A percentile compares a stretch with the other conserved stretches of the same genome.
Conservation (phyloP, 805 yeast genomes). For the Saccharomycopsis sp. region DNA sequence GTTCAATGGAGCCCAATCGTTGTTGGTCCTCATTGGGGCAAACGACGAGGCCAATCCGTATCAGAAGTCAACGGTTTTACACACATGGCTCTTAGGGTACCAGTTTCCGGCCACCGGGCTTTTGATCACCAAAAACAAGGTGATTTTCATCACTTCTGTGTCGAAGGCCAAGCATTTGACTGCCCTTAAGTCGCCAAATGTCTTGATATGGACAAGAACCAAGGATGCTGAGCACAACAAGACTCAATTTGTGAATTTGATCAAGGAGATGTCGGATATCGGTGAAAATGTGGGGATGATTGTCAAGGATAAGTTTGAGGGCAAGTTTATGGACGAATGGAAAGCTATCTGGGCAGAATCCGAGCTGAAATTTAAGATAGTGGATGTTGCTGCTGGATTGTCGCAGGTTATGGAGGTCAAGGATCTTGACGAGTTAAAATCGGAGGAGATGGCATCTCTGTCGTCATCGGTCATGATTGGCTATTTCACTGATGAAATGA, state of each 20-base stretch:
- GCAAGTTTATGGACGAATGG: slow-evolving; percentile 86
- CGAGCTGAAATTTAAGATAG: slow-evolving; percentile 32
- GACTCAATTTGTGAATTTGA: slow-evolving; percentile 52
- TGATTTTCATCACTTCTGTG: slow-evolving; percentile 66
- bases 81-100: slow-evolving; percentile 88
- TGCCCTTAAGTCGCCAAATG: slow-evolving; percentile 43
- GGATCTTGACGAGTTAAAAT: slow-evolving; percentile 69
- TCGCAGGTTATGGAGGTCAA: slow-evolving; percentile 63
- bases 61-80: slow-evolving; percentile 78
- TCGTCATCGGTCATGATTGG: slow-evolving; percentile 76
- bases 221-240: slow-evolving; percentile 77
- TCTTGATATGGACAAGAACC: slow-evolving; percentile 61
- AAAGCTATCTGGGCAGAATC: slow-evolving; percentile 34
- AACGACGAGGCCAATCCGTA: slow-evolving; percentile 84
- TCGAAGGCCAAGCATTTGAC: slow-evolving; percentile 79
- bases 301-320: slow-evolving; percentile 69
- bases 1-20: slow-evolving; percentile 41
- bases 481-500: slow-evolving; percentile 81
- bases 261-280: slow-evolving; percentile 36
- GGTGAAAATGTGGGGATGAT: slow-evolving; percentile 59
- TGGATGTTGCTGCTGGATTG: slow-evolving; percentile 48
- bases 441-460: slow-evolving; percentile 64
- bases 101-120: slow-evolving; percentile 92
- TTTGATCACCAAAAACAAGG: slow-evolving; percentile 51
- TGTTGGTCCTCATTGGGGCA: slow-evolving; percentile 74